A percentile compares a stretch with the other conserved stretches of the same genome.
Evolutionary conservation across 2,329 filamentous ascomycete species (phyloP).

Genomic region (Xylaria polymorpha): DNA sequence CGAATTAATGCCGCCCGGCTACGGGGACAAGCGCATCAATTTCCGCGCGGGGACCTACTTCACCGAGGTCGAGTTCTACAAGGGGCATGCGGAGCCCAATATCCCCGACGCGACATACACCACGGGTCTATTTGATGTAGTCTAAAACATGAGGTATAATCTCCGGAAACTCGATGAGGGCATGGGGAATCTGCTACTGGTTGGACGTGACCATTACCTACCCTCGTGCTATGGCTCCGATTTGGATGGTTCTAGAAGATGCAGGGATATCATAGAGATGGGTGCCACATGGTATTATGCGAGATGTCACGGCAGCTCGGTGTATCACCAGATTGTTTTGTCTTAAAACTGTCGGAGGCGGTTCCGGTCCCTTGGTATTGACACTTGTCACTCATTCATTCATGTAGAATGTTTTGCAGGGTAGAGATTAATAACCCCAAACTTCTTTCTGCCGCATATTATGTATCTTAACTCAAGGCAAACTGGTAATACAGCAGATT

Average conservation of each 20-base stretch:
- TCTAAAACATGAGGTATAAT: not conserved
- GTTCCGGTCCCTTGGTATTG: not conserved
- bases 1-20: not conserved
- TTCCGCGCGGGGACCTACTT: slow-evolving; percentile 7
- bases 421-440: not conserved
- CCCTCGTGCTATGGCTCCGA: not conserved
- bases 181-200: not conserved
- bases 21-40: not conserved
- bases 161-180: no score
- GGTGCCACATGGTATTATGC: not conserved
- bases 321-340: not conserved
- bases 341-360: not conserved
- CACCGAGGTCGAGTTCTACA: slow-evolving; percentile 25
- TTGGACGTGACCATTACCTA: not conserved
- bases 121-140: not conserved
- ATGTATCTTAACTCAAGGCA: not conserved
- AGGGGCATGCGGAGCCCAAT: not conserved
- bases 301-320: not conserved
- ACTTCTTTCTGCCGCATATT: not conserved
- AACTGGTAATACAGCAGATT: not conserved
- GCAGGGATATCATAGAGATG: not conserved
- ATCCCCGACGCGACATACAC: slow-evolving; percentile 16
- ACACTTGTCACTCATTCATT: not conserved
- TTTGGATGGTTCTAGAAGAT: not conserved
- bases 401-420: not conserved